Conservation (phyloP, 108 stramenopile genomes). For the Skeletonema menzelii region DNA sequence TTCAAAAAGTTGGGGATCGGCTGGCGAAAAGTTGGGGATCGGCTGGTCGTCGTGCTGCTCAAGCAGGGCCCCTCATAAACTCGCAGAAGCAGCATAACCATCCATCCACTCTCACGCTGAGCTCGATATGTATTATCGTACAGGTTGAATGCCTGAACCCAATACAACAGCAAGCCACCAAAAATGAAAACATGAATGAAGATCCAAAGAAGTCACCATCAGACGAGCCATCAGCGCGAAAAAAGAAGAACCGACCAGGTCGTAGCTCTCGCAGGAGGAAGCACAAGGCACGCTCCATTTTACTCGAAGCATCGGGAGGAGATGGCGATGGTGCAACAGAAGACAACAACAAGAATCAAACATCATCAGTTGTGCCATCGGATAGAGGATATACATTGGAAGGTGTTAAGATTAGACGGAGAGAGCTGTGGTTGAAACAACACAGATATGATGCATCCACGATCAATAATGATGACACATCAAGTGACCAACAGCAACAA, state of each 20-base stretch:
- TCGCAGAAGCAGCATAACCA: too few species aligned
- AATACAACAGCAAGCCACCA: not conserved
- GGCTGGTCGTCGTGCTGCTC: too few species aligned
- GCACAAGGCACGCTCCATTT: conserved; percentile 30
- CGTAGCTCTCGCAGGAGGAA: conserved; percentile 27
- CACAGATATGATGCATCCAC: not conserved
- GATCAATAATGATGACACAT: not conserved
- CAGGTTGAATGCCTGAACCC: too few species aligned
- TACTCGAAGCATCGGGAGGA: not conserved
- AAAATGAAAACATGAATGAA: not conserved
- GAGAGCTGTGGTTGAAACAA: conserved; percentile 1
- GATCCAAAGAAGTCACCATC: not conserved
- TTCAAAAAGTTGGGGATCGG: too few species aligned
- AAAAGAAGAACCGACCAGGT: not conserved
- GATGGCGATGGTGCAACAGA: not conserved
- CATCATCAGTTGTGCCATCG: not conserved
- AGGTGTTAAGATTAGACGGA: conserved; percentile 18
- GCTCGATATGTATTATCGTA: too few species aligned
- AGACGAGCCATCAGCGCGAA: not conserved
- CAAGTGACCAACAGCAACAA: not conserved
- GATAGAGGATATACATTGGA: conserved; percentile 26
- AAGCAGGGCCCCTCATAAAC: too few species aligned
- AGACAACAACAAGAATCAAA: not conserved
- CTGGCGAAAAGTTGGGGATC: too few species aligned
- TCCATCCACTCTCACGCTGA: too few species aligned